These are phyloP conservation scores for Thermomucor indicae-seudaticae DNA, from an alignment of 371 early-diverging fungal species.

Conservation along the genomic window DNA sequence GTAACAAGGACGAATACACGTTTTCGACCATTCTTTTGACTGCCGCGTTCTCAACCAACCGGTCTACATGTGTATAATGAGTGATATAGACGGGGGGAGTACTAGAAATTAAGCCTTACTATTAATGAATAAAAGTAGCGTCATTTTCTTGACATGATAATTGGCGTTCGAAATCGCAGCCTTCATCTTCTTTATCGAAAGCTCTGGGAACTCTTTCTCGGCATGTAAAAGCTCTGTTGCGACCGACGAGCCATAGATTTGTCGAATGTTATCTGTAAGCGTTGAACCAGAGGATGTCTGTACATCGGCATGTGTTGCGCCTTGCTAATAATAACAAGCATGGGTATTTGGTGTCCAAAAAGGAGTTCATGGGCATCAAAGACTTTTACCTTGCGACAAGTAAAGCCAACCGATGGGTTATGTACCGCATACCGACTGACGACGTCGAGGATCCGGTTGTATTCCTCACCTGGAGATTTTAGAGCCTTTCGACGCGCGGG, in stretches of 20 bases:
- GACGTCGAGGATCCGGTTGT: conserved; percentile 82
- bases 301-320: conserved; percentile 68
- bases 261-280: conserved; percentile 71
- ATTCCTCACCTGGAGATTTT: conserved; percentile 81
- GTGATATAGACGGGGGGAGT: neutral
- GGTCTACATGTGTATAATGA: conserved; percentile 47
- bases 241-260: conserved; percentile 73
- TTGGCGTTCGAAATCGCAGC: conserved; percentile 83
- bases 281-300: conserved; percentile 60
- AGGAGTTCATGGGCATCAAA: neutral
- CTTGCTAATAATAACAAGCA: conserved; percentile 37
- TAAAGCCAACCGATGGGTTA: conserved; percentile 75
- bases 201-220: conserved; percentile 30
- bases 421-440: conserved; percentile 90
- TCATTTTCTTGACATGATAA: conserved; percentile 72
- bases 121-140: conserved; percentile 92
- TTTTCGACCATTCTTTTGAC: conserved; percentile 79
- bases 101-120: conserved; percentile 47
- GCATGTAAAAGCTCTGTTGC: conserved; percentile 70
- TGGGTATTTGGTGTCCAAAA: neutral
- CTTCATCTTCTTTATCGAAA: conserved; percentile 55
- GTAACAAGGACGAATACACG: conserved; percentile 77
- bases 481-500: conserved; percentile 79
- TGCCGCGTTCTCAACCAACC: conserved; percentile 80
- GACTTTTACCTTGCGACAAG: conserved; percentile 76